phyloP scores from a whole-genome alignment of 1,284 basidiomycete genomes.

The Heterobasidion occidentale region DNA sequence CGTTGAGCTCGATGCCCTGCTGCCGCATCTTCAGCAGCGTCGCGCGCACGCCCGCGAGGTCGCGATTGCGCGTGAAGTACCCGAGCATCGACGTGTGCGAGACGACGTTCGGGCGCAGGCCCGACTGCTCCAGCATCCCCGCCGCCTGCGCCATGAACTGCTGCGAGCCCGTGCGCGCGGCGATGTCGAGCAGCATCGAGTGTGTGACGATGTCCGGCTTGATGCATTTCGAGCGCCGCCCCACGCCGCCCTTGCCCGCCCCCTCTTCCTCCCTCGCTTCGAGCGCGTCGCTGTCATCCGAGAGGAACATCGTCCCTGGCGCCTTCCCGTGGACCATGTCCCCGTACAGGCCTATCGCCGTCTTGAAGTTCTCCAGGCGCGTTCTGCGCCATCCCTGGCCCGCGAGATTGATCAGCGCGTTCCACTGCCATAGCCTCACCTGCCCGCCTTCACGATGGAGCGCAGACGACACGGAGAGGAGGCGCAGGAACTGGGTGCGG shows the following conservation, averaged over 20 bases:
- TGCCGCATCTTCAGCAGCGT: slow-evolving; percentile 43
- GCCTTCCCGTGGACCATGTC: slow-evolving; percentile 43
- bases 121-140: slow-evolving; percentile 42
- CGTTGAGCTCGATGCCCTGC: slow-evolving; percentile 41
- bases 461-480: slow-evolving; percentile 53
- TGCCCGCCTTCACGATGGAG: slow-evolving; percentile 43
- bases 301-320: slow-evolving; percentile 33
- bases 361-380: slow-evolving; percentile 45
- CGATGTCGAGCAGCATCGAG: slow-evolving; percentile 58
- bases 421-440: slow-evolving; percentile 62
- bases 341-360: slow-evolving; percentile 50
- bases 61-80: slow-evolving; percentile 40
- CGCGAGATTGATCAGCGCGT: slow-evolving; percentile 58
- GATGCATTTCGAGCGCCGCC: neutral
- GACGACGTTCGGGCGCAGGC: slow-evolving; percentile 45
- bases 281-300: neutral
- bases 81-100: slow-evolving; percentile 53
- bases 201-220: slow-evolving; percentile 61
- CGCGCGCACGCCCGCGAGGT: slow-evolving; percentile 45
- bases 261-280: neutral
- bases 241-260: slow-evolving; percentile 1
- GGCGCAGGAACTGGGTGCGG: slow-evolving; percentile 47
- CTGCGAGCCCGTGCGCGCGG: slow-evolving; percentile 40
- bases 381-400: slow-evolving; percentile 60
- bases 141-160: slow-evolving; percentile 43